Conservation (phyloP, 1,139 yeast genomes). For the Lodderomyces orthopsilosis region DNA sequence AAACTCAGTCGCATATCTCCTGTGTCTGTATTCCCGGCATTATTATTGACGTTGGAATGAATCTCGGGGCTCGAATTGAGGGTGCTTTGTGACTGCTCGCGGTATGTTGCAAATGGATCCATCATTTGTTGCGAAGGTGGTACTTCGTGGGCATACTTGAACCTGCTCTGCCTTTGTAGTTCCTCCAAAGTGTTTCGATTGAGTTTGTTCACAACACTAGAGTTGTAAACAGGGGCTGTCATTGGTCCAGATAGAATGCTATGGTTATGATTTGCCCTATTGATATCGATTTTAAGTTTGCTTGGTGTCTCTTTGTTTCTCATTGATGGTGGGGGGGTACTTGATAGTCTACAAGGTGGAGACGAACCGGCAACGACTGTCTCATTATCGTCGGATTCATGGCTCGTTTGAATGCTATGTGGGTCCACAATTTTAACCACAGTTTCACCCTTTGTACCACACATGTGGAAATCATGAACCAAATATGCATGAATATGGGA, state of each 20-base stretch:
- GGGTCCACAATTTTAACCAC: not conserved
- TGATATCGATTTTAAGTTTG: slow-evolving; percentile 12
- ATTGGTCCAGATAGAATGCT: slow-evolving; percentile 26
- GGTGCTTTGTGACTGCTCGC: not conserved
- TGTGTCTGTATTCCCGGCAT: not conserved
- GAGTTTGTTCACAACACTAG: slow-evolving; percentile 12
- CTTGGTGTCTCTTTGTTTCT: slow-evolving; percentile 16
- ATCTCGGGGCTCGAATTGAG: not conserved
- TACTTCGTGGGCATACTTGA: slow-evolving; percentile 5
- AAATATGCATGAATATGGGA: slow-evolving; percentile 26
- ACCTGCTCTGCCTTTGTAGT: slow-evolving; percentile 7
- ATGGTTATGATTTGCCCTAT: slow-evolving; percentile 10
- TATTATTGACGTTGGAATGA: not conserved
- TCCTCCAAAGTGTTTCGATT: slow-evolving; percentile 9
- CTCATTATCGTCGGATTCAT: slow-evolving; percentile 33
- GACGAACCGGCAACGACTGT: slow-evolving; percentile 43
- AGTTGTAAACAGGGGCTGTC: slow-evolving; percentile 37
- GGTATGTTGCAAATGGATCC: slow-evolving; percentile 7
- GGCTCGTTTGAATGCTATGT: not conserved
- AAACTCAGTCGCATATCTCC: not conserved
- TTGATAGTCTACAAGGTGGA: slow-evolving; percentile 25
- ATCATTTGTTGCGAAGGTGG: slow-evolving; percentile 8
- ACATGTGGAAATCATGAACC: slow-evolving; percentile 25
- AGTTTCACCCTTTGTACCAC: slow-evolving; percentile 10
- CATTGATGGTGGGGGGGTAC: slow-evolving; percentile 7